Conservation (phyloP, 352 stramenopile genomes). For the Phytophthora aleatoria region DNA sequence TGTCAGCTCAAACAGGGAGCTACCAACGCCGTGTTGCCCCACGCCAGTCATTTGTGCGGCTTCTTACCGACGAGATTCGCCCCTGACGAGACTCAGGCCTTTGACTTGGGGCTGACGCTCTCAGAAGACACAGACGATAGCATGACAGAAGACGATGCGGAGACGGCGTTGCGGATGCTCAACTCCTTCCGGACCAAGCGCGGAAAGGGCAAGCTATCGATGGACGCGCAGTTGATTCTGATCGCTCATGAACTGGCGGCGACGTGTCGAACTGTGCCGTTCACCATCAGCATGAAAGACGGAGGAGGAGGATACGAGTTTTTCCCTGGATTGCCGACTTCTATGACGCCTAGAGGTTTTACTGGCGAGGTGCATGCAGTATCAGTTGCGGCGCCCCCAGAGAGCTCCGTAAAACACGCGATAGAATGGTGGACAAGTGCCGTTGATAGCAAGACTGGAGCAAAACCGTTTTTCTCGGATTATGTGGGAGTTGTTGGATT, state of each 20-base stretch:
- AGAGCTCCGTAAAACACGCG: conserved; percentile 23
- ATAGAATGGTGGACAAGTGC: conserved; percentile 34
- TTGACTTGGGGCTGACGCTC: conserved; percentile 30
- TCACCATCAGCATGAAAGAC: conserved; percentile 17
- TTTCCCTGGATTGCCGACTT: conserved; percentile 9
- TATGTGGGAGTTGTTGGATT: conserved; percentile 34
- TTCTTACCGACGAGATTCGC: conserved; percentile 32
- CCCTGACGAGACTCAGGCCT: conserved; percentile 26
- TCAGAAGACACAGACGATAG: not conserved
- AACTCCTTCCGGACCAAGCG: conserved; percentile 38
- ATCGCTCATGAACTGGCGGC: conserved; percentile 35
- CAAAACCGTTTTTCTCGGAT: conserved; percentile 32
- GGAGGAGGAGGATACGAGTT: conserved; percentile 24
- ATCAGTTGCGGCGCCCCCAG: conserved; percentile 19
- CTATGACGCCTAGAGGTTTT: conserved; percentile 16
- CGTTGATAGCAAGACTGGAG: conserved; percentile 18
- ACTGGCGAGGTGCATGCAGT: conserved; percentile 24
- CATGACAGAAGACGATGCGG: conserved; percentile 32
- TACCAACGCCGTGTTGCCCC: conserved; percentile 14
- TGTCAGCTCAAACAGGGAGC: conserved; percentile 40
- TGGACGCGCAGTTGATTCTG: conserved; percentile 41
- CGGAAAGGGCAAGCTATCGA: conserved; percentile 19
- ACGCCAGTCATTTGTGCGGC: conserved; percentile 21
- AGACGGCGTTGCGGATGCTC: conserved; percentile 33
- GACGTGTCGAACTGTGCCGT: conserved; percentile 18